These are phyloP conservation scores for Zymoseptoria tritici DNA, from an alignment of 2,329 filamentous ascomycete species.

Conservation along the genomic window DNA sequence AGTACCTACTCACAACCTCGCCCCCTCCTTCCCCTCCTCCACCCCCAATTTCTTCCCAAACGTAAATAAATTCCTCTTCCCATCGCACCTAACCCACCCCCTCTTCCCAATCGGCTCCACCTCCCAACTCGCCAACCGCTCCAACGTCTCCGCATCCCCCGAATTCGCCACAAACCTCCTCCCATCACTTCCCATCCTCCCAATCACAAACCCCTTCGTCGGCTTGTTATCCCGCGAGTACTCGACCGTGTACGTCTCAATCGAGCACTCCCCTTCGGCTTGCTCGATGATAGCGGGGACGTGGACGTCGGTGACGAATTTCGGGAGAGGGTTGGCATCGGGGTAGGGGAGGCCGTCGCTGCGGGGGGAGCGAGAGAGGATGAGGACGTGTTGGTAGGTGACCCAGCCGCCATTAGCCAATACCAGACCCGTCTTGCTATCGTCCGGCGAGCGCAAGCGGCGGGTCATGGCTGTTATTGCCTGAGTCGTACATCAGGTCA, in stretches of 20 bases:
- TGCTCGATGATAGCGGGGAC: slow-evolving; percentile 36
- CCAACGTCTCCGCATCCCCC: slow-evolving; percentile 44
- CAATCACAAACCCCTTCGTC: slow-evolving; percentile 44
- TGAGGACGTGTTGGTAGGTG: slow-evolving; percentile 58
- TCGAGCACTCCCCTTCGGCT: slow-evolving; percentile 44
- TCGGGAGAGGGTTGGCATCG: slow-evolving; percentile 38
- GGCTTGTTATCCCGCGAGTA: slow-evolving; percentile 47
- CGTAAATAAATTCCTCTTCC: slow-evolving; percentile 35
- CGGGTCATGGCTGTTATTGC: slow-evolving; percentile 51
- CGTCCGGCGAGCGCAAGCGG: slow-evolving; percentile 37
- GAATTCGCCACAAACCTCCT: slow-evolving; percentile 53
- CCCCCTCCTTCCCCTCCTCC: background rate
- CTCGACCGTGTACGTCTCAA: slow-evolving; percentile 58
- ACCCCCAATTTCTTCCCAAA: slow-evolving; percentile 13
- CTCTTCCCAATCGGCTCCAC: slow-evolving; percentile 44
- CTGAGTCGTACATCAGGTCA: slow-evolving; percentile 14
- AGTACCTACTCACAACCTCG: slow-evolving; percentile 12
- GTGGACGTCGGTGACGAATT: slow-evolving; percentile 33
- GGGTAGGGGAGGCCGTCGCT: slow-evolving; percentile 40
- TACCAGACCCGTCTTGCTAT: slow-evolving; percentile 47
- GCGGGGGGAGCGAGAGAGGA: slow-evolving; percentile 45
- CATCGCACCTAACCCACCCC: slow-evolving; percentile 37
- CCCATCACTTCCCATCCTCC: slow-evolving; percentile 40
- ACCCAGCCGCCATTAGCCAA: slow-evolving; percentile 59
- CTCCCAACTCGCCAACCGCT: slow-evolving; percentile 35